phyloP scores from a whole-genome alignment of 2,329 filamentous ascomycete species.

The Beauveria sp. region DNA sequence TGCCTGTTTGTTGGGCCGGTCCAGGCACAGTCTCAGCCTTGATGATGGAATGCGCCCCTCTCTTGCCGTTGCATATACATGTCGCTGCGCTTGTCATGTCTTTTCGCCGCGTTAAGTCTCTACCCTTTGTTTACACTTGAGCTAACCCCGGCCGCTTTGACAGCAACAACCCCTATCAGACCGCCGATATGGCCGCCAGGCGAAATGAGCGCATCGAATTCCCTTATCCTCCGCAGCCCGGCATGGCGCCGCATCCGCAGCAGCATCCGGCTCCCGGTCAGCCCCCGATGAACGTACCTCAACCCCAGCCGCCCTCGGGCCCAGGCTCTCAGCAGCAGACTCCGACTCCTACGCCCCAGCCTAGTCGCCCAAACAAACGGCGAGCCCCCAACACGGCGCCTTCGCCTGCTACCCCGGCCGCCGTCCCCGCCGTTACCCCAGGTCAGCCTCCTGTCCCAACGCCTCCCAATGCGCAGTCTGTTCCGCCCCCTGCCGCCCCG shows the following conservation, averaged over 20 bases:
- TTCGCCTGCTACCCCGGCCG: slow-evolving; percentile 26
- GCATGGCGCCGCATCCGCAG: slow-evolving; percentile 28
- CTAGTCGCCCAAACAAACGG: slow-evolving; percentile 34
- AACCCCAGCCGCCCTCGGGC: slow-evolving; percentile 25
- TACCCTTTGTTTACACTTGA: background rate
- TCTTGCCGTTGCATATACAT: background rate
- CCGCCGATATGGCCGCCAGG: slow-evolving; percentile 34
- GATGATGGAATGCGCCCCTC: background rate
- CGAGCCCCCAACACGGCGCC: slow-evolving; percentile 31
- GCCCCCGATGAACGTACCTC: slow-evolving; percentile 35
- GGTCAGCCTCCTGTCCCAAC: slow-evolving; percentile 24
- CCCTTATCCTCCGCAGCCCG: slow-evolving; percentile 32
- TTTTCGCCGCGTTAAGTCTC: background rate
- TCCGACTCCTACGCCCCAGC: slow-evolving; percentile 31
- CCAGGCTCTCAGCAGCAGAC: slow-evolving; percentile 30
- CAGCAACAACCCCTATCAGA: slow-evolving; percentile 40
- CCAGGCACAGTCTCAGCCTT: background rate
- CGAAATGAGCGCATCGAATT: slow-evolving; percentile 37
- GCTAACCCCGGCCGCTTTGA: slow-evolving; percentile 10
- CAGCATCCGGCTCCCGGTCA: slow-evolving; percentile 31
- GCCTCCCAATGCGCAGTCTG: slow-evolving; percentile 23
- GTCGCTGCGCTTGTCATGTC: background rate
- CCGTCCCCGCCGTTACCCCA: slow-evolving; percentile 25
- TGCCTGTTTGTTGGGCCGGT: background rate
- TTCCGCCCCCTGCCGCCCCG: slow-evolving; percentile 4